Conservation (phyloP, 2,329 filamentous ascomycete genomes). For the Juglanconis oblonga region DNA sequence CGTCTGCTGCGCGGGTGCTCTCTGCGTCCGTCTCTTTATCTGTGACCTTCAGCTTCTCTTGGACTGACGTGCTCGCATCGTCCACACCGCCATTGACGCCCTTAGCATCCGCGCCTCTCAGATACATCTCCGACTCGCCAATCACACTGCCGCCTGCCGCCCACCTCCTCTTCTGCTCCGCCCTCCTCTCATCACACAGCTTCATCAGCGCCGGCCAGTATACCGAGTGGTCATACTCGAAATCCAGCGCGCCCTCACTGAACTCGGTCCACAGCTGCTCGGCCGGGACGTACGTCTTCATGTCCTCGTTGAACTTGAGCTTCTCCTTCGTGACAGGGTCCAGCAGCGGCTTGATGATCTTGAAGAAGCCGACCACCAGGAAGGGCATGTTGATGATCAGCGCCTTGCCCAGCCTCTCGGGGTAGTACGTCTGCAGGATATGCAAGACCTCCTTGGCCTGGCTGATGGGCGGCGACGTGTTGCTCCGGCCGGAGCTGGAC, state of each 20-base stretch:
- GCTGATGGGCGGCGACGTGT: constrained; percentile 68
- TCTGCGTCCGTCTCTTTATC: not conserved
- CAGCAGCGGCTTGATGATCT: constrained; percentile 92
- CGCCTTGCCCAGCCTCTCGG: constrained; percentile 83
- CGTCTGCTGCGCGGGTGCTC: not conserved
- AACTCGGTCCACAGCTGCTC: constrained; percentile 79
- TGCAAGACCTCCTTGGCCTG: constrained; percentile 80
- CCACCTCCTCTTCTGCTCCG: constrained; percentile 69
- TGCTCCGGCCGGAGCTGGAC: constrained; percentile 69
- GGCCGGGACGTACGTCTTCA: constrained; percentile 75
- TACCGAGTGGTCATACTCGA: constrained; percentile 81
- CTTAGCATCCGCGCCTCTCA: constrained; percentile 55
- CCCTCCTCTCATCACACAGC: constrained; percentile 64
- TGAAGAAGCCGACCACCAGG: constrained; percentile 92
- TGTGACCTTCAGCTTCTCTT: constrained; percentile 11
- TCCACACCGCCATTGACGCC: constrained; percentile 2
- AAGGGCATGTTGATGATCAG: constrained; percentile 86
- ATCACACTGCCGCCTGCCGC: constrained; percentile 73
- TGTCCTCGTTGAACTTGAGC: constrained; percentile 95
- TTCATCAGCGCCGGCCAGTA: constrained; percentile 88
- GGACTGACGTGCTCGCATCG: constrained; percentile 9
- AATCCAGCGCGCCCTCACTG: constrained; percentile 69
- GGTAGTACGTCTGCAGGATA: constrained; percentile 94
- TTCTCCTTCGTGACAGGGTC: constrained; percentile 92
- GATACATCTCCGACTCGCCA: constrained; percentile 83